Evolutionary conservation across 805 yeast species (phyloP).

Genomic region (Saturnispora silvae): DNA sequence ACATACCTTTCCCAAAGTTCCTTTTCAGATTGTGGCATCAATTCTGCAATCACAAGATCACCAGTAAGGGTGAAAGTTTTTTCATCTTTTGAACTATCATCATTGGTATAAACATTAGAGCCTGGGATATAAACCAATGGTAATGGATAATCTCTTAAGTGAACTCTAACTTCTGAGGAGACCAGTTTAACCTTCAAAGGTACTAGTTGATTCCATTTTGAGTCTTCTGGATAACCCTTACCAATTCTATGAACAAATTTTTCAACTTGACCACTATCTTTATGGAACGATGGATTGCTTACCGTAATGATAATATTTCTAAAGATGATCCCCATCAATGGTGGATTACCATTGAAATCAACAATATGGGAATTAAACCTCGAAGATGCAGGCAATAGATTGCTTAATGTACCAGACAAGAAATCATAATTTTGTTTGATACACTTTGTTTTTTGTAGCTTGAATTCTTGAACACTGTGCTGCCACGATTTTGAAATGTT

Average conservation of each 20-base stretch:
- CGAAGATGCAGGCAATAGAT: slow-evolving; percentile 27
- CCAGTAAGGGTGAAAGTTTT: slow-evolving; percentile 31
- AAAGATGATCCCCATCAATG: slow-evolving; percentile 37
- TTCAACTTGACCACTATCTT: slow-evolving; percentile 34
- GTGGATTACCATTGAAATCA: slow-evolving; percentile 37
- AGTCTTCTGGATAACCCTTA: slow-evolving; percentile 69
- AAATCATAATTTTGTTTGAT: slow-evolving; percentile 30
- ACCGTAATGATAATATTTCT: slow-evolving; percentile 38
- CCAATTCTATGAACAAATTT: slow-evolving; percentile 64
- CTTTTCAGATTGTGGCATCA: slow-evolving; percentile 36
- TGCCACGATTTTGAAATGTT: slow-evolving; percentile 55
- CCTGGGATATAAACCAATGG: slow-evolving; percentile 69
- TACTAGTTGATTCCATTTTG: slow-evolving; percentile 53
- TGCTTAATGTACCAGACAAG: slow-evolving; percentile 31
- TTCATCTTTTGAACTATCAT: slow-evolving; percentile 4
- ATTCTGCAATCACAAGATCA: slow-evolving; percentile 61
- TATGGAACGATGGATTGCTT: slow-evolving; percentile 36
- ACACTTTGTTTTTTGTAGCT: slow-evolving; percentile 29
- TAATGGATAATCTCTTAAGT: slow-evolving; percentile 75
- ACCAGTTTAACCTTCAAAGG: slow-evolving; percentile 52
- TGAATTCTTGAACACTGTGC: slow-evolving; percentile 42
- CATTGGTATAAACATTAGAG: slow-evolving; percentile 8
- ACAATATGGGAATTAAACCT: slow-evolving; percentile 36
- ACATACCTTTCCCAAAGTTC: slow-evolving; percentile 52
- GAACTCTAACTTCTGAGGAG: slow-evolving; percentile 54